phyloP scores from a whole-genome alignment of 2,329 filamentous ascomycete genomes.

The Cercospora zeina region DNA sequence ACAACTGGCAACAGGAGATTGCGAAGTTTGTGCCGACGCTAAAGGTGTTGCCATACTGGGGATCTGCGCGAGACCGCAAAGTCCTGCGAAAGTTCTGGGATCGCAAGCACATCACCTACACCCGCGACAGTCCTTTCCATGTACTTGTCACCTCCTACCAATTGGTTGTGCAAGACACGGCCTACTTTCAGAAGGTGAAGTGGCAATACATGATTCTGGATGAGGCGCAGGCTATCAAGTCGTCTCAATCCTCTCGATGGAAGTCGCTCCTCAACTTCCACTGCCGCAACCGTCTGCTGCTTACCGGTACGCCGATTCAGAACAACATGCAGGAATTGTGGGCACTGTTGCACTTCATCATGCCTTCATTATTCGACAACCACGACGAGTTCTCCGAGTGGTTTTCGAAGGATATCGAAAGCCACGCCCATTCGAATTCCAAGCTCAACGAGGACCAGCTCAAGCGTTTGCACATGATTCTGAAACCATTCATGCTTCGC shows the following conservation, averaged over 20 bases:
- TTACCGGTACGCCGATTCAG: conserved; percentile 96
- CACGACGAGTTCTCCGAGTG: conserved; percentile 92
- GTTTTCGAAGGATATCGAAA: conserved; percentile 96
- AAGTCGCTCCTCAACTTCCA: conserved; percentile 92
- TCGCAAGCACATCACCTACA: conserved; percentile 94
- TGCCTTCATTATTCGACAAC: conserved; percentile 97
- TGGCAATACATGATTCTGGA: conserved; percentile 99
- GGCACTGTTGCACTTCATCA: conserved; percentile 98
- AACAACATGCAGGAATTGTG: conserved; percentile 99
- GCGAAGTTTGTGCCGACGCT: conserved; percentile 89
- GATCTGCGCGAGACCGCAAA: conserved; percentile 88
- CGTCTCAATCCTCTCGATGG: conserved; percentile 92
- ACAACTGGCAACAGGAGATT: conserved; percentile 99
- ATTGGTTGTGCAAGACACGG: conserved; percentile 89
- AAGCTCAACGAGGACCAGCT: conserved; percentile 98
- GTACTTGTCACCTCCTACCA: conserved; percentile 97
- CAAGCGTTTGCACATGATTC: conserved; percentile 94
- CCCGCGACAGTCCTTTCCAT: conserved; percentile 89
- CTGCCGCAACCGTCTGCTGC: conserved; percentile 86
- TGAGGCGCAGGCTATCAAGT: conserved; percentile 98
- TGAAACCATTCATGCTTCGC: conserved; percentile 99
- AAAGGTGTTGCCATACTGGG: conserved; percentile 97
- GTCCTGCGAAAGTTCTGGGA: conserved; percentile 99
- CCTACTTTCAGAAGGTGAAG: conserved; percentile 98
- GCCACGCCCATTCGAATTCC: conserved; percentile 97